Evolutionary conservation across 2,329 filamentous ascomycete species (phyloP).

Genomic region (Cladorrhinum sp.): DNA sequence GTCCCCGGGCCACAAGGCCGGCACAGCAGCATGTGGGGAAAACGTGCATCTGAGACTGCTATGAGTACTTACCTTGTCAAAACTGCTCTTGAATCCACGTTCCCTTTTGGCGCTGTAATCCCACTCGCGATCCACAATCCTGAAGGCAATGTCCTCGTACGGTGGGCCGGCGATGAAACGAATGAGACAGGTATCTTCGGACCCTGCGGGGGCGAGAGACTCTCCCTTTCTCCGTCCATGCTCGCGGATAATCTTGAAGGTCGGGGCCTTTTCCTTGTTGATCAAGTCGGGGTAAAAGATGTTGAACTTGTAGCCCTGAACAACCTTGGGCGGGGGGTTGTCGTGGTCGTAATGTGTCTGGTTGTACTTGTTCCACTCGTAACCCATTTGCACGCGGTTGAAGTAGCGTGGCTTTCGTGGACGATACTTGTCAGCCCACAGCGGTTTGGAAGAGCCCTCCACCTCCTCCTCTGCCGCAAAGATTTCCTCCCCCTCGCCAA

Average conservation of each 20-base stretch:
- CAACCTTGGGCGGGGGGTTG: slow-evolving; percentile 94
- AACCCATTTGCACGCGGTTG: slow-evolving; percentile 97
- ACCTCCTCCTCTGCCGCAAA: slow-evolving; percentile 88
- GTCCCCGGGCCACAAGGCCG: neutral
- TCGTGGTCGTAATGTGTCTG: slow-evolving; percentile 99
- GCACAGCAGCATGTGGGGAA: slow-evolving; percentile 14
- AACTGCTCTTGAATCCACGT: slow-evolving; percentile 90
- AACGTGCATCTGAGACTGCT: slow-evolving; percentile 5
- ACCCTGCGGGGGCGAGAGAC: slow-evolving; percentile 87
- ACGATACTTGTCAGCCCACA: slow-evolving; percentile 80
- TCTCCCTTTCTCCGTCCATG: slow-evolving; percentile 85
- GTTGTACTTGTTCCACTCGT: slow-evolving; percentile 99
- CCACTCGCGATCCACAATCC: slow-evolving; percentile 98
- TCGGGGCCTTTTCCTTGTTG: slow-evolving; percentile 90
- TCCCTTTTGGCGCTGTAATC: slow-evolving; percentile 96
- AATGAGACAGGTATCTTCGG: slow-evolving; percentile 96
- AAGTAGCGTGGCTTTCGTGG: slow-evolving; percentile 95
- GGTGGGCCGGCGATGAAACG: slow-evolving; percentile 92
- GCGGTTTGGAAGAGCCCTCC: slow-evolving; percentile 58
- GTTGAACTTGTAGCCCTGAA: slow-evolving; percentile 99
- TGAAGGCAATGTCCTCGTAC: slow-evolving; percentile 95
- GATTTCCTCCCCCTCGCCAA: slow-evolving; percentile 92
- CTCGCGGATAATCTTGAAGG: slow-evolving; percentile 92
- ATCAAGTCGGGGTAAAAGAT: slow-evolving; percentile 98
- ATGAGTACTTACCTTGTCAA: slow-evolving; percentile 85